Base-by-base conservation (phyloP, 1,284 basidiomycete genomes). In the Xerocomus cyaneibrunnescens region DNA sequence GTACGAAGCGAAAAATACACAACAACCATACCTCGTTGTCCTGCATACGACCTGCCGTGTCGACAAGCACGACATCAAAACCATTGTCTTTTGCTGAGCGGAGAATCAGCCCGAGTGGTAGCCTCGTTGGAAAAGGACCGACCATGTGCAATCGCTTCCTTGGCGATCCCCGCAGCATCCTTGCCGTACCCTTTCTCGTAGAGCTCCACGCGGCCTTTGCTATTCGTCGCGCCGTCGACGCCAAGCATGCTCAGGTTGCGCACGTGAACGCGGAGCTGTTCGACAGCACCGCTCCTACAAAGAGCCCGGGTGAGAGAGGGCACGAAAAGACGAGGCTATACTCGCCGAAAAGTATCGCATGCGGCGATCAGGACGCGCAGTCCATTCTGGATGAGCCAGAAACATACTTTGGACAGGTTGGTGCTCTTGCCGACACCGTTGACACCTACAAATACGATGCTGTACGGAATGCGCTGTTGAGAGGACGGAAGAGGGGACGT, bases 401-500 rank as follows among this genome's bases (percentile, higher is more conserved):
- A 99, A 72, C 94, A 96, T 44, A 99, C 96, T 74, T 99, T 99
- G 47, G 91, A 93, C 25, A 99, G 74, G 69, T 98, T 99, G 5
- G 97, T 99, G 61, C 94, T 97, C 76, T 99, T 99, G 46, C 97
- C 97, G 19, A 99, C 97, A 21, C 97, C 97, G 67, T 99, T 99
- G 45, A 99, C 97, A n/a, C 97, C 97, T 38, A 99, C 95, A 68
- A 99, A 99, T 0, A 94, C 89, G 63, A 99, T 91, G 56, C 87
- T 86, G 72, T 98, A 99, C 0, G 94, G 95, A 59, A 86, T 76
- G 14, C 90, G 84, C 62, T 85, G 85, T 61, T 88, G 86, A 25
- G 82, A 82, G 1, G 87, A 85, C 1, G 84, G 71, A 32, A 87
- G 68, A 3, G 88, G 83, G 0, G 87, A 84, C 0, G 83, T 80